A percentile compares a stretch with the other conserved stretches of the same genome.
Evolutionary conservation across 1,139 yeast species (phyloP).

Genomic region (Taphrina populina): DNA sequence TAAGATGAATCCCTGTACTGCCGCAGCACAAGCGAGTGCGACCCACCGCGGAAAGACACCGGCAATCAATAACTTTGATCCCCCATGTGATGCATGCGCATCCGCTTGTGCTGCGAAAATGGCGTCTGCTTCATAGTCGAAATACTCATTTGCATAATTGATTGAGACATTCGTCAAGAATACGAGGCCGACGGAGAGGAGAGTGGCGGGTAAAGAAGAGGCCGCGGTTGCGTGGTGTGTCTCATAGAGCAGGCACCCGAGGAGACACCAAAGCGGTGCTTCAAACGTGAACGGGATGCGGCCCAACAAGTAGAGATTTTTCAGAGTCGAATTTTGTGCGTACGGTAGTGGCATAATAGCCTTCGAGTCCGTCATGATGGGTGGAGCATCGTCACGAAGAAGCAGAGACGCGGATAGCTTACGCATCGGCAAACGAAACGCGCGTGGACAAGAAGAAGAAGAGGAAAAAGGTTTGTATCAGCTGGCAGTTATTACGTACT

Average conservation of each 20-base stretch:
- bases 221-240: background rate
- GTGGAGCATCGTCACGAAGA: too few relatives aligned
- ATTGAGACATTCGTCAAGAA: slow-evolving; percentile 12
- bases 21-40: slow-evolving; percentile 7
- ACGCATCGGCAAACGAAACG: too few relatives aligned
- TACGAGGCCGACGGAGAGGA: slow-evolving; percentile 5
- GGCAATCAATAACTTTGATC: slow-evolving; percentile 3
- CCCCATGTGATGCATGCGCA: slow-evolving; percentile 5
- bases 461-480: too few relatives aligned
- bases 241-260: background rate
- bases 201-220: background rate
- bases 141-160: slow-evolving; percentile 25
- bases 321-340: slow-evolving; percentile 1
- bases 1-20: slow-evolving; percentile 11
- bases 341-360: too few relatives aligned
- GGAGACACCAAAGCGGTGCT: slow-evolving; percentile 10
- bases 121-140: slow-evolving; percentile 20
- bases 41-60: slow-evolving; percentile 5
- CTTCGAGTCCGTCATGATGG: too few relatives aligned
- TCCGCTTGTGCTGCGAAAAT: slow-evolving; percentile 1
- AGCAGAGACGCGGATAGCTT: too few relatives aligned
- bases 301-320: slow-evolving; percentile 10
- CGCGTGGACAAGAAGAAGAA: too few relatives aligned
- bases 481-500: too few relatives aligned
- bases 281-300: slow-evolving; percentile 17